Conservation (phyloP, 2,329 filamentous ascomycete genomes). For the Penicillium sp. region DNA sequence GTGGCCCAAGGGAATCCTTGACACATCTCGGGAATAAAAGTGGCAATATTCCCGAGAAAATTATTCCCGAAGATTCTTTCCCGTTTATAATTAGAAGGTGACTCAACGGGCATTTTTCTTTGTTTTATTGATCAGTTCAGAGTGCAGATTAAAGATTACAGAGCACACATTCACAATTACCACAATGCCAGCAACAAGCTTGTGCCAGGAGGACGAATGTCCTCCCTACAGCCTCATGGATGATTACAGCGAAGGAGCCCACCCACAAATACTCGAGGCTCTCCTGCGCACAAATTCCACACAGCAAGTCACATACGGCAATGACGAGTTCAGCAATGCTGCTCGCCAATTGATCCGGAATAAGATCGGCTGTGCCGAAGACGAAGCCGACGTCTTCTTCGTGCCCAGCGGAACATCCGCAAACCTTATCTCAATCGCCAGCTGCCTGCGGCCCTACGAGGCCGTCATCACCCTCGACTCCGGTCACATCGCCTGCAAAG, state of each 20-base stretch:
- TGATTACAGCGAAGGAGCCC: slow-evolving; percentile 56
- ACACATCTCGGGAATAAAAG: slow-evolving; percentile 24
- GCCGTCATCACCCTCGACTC: slow-evolving; percentile 55
- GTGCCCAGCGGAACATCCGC: slow-evolving; percentile 56
- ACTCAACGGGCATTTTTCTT: slow-evolving; percentile 4
- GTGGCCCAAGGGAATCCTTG: slow-evolving; percentile 16
- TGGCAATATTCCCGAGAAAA: slow-evolving; percentile 21
- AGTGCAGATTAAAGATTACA: neutral
- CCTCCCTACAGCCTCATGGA: slow-evolving; percentile 52
- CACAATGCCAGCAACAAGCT: slow-evolving; percentile 25
- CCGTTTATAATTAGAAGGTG: slow-evolving; percentile 20
- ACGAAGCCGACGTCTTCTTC: slow-evolving; percentile 53
- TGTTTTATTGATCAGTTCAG: neutral
- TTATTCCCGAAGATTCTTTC: slow-evolving; percentile 26
- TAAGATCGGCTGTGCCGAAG: slow-evolving; percentile 30
- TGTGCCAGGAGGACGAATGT: slow-evolving; percentile 28
- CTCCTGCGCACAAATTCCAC: slow-evolving; percentile 48
- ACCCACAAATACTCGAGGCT: slow-evolving; percentile 53
- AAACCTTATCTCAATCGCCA: slow-evolving; percentile 56
- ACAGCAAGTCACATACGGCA: slow-evolving; percentile 53
- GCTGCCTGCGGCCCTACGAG: slow-evolving; percentile 54
- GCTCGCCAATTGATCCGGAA: slow-evolving; percentile 47
- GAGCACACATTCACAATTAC: neutral
- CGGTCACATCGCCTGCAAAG: slow-evolving; percentile 53
- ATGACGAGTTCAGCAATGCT: slow-evolving; percentile 47